Evolutionary conservation across 2,329 filamentous ascomycete species (phyloP).

Genomic region (Hymenoscyphus scutula): DNA sequence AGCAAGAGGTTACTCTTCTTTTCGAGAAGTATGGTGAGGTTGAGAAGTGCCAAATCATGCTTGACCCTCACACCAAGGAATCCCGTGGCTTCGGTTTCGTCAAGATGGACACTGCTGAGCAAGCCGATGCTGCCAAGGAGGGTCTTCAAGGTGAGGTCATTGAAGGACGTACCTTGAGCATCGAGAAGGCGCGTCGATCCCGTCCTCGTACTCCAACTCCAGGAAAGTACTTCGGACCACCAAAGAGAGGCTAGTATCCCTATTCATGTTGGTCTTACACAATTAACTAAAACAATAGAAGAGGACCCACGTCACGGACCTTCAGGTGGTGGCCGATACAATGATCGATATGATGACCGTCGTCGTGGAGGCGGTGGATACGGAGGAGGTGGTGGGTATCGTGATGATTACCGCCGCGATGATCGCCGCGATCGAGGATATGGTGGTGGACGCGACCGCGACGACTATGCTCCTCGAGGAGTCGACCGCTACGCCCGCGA

Average conservation of each 20-base stretch:
- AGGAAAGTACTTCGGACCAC: conserved; percentile 98
- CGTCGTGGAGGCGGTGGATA: conserved; percentile 39
- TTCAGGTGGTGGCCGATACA: conserved; percentile 43
- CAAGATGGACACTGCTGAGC: conserved; percentile 94
- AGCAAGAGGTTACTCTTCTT: conserved; percentile 87
- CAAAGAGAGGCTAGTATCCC: conserved; percentile 79
- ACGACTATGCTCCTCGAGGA: conserved; percentile 32
- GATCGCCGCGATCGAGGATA: conserved; percentile 44
- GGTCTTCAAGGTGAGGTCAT: conserved; percentile 92
- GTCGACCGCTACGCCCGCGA: conserved; percentile 25
- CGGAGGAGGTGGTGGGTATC: conserved; percentile 27
- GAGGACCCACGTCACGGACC: conserved; percentile 49
- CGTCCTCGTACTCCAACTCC: conserved; percentile 94
- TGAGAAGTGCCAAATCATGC: conserved; percentile 99
- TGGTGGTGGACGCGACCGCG: conserved; percentile 42
- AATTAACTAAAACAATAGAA: conserved; percentile 41
- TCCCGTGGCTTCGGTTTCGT: conserved; percentile 99
- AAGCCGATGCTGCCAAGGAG: conserved; percentile 95
- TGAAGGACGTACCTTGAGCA: conserved; percentile 93
- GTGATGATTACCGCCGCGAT: conserved; percentile 38
- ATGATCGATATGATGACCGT: conserved; percentile 43
- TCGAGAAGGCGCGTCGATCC: conserved; percentile 96
- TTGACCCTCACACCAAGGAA: conserved; percentile 96
- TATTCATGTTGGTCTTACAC: conserved; percentile 39
- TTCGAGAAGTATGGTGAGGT: conserved; percentile 99